Evolutionary conservation across 2,329 filamentous ascomycete species (phyloP), one percentile per base, ranked within the genome.

Genomic region (Ophiostoma novo-ulmi): DNA sequence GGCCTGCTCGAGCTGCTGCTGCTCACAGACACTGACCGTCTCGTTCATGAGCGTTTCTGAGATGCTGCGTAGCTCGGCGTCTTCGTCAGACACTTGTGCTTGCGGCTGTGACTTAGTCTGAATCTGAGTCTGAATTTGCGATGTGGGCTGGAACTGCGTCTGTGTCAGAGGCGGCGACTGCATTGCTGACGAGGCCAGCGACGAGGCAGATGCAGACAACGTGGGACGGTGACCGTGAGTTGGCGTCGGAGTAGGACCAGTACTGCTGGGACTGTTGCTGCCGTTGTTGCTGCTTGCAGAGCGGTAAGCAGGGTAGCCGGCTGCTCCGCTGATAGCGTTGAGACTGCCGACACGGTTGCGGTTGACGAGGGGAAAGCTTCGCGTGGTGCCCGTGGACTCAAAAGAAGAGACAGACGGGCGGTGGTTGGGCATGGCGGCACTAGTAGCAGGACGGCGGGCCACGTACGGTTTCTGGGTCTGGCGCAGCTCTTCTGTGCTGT

Each of bases 341-440:
- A 72, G 31, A 35, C 70, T 72, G 67, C 63, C 61, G 20, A 71
- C 39, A 13, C 73, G 72, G 63, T 70, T 74, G 64, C 74, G 72
- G 52, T 74, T 76, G 10, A 89, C 82, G 5, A 89, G 80, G 0
- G 87, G 87, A 73, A 89, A 89, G 76, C 86, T 89, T 74, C 88
- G 81, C 68, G 83, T 85, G 1, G 87, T 89, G 20, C 85, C 85
- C 0, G 81, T 82, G 0, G 87, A 89, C 65, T 85, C 84, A 71
- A 87, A 81, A 0, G 86, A 87, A 4, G 86, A 85, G 31, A 85
- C 77, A 0, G 86, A 88, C 6, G 87, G 85, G 1, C 85, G 85
- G 74, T 88, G 85, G 70, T 80, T 68, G 5, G 70, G 77, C 31
- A 78, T 77, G 1, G 78, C 76, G 1, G 80, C 79, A 20, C 78